Base-by-base conservation (phyloP, 345 rosid genomes). In the Lagerstroemia speciosa region DNA sequence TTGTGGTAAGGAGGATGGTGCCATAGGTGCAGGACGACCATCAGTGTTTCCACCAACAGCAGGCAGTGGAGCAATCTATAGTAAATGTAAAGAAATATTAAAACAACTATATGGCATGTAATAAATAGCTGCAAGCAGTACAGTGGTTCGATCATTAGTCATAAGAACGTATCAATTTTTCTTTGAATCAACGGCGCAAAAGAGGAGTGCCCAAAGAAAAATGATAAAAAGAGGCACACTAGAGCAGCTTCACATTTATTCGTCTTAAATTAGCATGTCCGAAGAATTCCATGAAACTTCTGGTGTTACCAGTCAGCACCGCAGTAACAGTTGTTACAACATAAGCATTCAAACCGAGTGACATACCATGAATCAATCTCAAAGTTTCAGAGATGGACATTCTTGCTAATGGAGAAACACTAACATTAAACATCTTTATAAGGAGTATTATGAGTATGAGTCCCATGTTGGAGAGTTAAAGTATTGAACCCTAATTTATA, bases 1-100 rank as follows among this genome's bases (percentile, higher is more conserved):
- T 69, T 75, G 82, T 57, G 76, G 74, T 64, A 76, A 41, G 38
- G 88, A 81, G 65, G 85, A 76, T 71, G 85, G 72, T 79, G 65
- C 73, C 52, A 74, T 69, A 64, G 67, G 64, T 70, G 81, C 83
- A 36, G 85, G 84, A 80, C 84, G 80, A 73, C 82, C 83, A 73
- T 87, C 82, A 26, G 86, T 74, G 78, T 86, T 81, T 62, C 79
- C 86, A 73, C 78, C 79, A 75, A 76, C 82, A 77, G 84, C 89
- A 67, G 73, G 83, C 88, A 84, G 67, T 65, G 60, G 74, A 73
- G 70, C 12, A 43, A 24, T 32, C 36, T 74, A 67, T 62, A 32
- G 72, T 43, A 30, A 29, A 30, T 22, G 26, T 31, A 69, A 69
- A 40, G 38, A 71, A 67, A 66, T 67, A 67, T 29, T 29, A 57